Conservation (phyloP, 2,329 filamentous ascomycete species). For the Teratosphaeria destructans region DNA sequence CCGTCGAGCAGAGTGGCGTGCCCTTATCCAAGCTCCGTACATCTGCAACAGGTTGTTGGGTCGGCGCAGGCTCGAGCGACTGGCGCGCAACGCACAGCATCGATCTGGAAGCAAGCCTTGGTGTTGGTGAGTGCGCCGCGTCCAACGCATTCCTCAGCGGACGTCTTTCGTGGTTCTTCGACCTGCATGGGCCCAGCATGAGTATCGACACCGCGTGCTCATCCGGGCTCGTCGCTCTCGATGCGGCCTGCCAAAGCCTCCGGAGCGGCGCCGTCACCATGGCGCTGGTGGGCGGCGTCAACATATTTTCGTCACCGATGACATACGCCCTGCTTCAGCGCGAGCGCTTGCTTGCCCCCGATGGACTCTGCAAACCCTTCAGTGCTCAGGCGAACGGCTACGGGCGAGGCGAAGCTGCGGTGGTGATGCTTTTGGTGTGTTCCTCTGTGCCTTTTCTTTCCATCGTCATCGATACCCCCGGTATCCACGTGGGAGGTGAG, state of each 20-base stretch:
- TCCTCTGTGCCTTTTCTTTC: too few relatives aligned
- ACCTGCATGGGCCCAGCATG: background rate
- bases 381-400: conserved; percentile 36
- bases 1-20: conserved; percentile 26
- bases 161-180: background rate
- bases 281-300: background rate
- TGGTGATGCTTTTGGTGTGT: conserved; percentile 24
- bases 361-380: conserved; percentile 12
- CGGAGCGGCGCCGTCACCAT: background rate
- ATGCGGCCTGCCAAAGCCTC: background rate
- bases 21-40: background rate
- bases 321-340: background rate
- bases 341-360: background rate
- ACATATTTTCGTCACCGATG: background rate
- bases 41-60: background rate
- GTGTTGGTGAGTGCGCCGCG: too few relatives aligned
- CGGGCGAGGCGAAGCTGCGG: conserved; percentile 41
- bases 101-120: too few relatives aligned
- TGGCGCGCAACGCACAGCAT: too few relatives aligned
- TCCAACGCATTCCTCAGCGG: too few relatives aligned
- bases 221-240: background rate
- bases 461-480: too few relatives aligned
- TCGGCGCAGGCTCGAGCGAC: too few relatives aligned
- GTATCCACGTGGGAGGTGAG: too few relatives aligned
- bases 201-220: background rate